Conservation (phyloP, 352 stramenopile genomes). For the Pythium rhizo-oryzae region DNA sequence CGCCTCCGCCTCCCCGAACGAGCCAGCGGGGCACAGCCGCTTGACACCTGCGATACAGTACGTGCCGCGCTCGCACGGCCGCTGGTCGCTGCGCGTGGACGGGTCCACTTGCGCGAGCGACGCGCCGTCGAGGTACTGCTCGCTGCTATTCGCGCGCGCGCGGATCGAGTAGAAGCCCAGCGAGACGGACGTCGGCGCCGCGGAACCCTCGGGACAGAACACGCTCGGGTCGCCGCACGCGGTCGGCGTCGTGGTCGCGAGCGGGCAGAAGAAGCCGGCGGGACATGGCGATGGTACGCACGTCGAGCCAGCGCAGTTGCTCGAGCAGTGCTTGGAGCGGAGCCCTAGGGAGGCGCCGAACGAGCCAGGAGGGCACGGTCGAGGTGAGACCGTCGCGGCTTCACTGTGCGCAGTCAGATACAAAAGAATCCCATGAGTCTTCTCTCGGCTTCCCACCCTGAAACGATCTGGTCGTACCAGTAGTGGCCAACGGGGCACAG, state of each 20-base stretch:
- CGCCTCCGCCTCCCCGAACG: slow-evolving; percentile 44
- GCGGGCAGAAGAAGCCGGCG: slow-evolving; percentile 59
- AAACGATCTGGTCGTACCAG: slow-evolving; percentile 42
- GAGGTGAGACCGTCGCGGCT: slow-evolving; percentile 40
- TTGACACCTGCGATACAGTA: slow-evolving; percentile 65
- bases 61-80: slow-evolving; percentile 52
- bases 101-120: slow-evolving; percentile 35
- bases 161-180: slow-evolving; percentile 67
- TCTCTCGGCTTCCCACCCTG: too few relatives aligned
- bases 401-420: slow-evolving; percentile 24
- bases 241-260: slow-evolving; percentile 33
- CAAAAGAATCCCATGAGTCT: not conserved
- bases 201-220: slow-evolving; percentile 59
- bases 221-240: slow-evolving; percentile 42
- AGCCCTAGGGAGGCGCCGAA: slow-evolving; percentile 44
- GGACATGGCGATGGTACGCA: slow-evolving; percentile 56
- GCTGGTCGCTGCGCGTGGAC: slow-evolving; percentile 48
- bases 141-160: slow-evolving; percentile 26
- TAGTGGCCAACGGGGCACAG: slow-evolving; percentile 56
- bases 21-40: slow-evolving; percentile 46
- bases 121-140: slow-evolving; percentile 50
- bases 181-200: slow-evolving; percentile 35
- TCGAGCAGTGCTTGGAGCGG: slow-evolving; percentile 49
- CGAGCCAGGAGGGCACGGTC: slow-evolving; percentile 47
- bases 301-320: slow-evolving; percentile 35